Percentiles rank a stretch among this genome's conserved stretches.
Evolutionary conservation across 2,329 filamentous ascomycete species (phyloP).

Genomic region (Botrytis hyacinthi): DNA sequence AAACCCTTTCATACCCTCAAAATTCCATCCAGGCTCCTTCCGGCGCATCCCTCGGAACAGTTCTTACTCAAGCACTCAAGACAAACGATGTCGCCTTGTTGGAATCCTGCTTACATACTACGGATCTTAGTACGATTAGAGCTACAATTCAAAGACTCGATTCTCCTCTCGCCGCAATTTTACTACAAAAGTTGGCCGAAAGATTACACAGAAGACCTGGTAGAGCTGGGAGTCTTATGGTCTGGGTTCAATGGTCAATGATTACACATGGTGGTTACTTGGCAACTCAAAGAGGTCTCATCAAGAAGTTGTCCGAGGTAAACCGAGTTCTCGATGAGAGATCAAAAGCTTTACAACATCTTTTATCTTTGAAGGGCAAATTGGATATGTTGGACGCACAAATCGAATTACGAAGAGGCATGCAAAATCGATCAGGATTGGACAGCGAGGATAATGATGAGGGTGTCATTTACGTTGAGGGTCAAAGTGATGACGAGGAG

Average conservation of each 20-base stretch:
- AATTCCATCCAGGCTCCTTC: conserved; percentile 48
- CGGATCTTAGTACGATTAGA: conserved; percentile 73
- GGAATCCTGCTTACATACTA: conserved; percentile 85
- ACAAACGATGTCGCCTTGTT: conserved; percentile 89
- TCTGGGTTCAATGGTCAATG: conserved; percentile 95
- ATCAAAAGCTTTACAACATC: conserved; percentile 73
- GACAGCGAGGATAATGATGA: conserved; percentile 47
- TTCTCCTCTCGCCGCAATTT: conserved; percentile 72
- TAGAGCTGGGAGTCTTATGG: conserved; percentile 83
- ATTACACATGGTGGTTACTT: conserved; percentile 90
- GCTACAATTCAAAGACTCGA: conserved; percentile 89
- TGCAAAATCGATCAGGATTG: conserved; percentile 51
- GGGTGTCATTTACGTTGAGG: conserved; percentile 83
- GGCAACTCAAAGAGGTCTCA: conserved; percentile 78
- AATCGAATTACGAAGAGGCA: conserved; percentile 72
- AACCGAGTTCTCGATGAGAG: conserved; percentile 87
- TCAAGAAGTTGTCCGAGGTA: conserved; percentile 73
- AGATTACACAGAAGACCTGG: conserved; percentile 84
- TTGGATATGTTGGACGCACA: conserved; percentile 92
- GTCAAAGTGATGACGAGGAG: conserved; percentile 57
- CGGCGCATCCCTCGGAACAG: conserved; percentile 80
- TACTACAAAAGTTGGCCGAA: conserved; percentile 83
- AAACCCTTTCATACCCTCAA: conserved; percentile 31
- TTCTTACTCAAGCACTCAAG: conserved; percentile 88
- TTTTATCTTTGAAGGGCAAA: conserved; percentile 90